Evolutionary conservation across 352 stramenopile species (phyloP).

Genomic region (Phytophthora tentaculata): DNA sequence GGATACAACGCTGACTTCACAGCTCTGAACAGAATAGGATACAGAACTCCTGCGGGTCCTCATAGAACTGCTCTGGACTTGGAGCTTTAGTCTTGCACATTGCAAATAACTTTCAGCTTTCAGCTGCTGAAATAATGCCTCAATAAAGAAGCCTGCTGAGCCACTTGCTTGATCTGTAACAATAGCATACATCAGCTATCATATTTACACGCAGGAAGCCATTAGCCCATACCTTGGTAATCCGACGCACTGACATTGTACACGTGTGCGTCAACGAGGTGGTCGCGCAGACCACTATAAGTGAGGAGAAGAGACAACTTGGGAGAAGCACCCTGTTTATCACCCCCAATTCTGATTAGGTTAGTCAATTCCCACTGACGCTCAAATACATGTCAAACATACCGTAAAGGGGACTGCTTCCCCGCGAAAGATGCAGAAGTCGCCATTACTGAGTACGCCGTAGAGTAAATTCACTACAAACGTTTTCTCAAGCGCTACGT

Average conservation of each 20-base stretch:
- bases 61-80: slow-evolving; percentile 43
- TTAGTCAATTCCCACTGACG: slow-evolving; percentile 5
- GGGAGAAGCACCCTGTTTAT: slow-evolving; percentile 59
- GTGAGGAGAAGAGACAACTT: slow-evolving; percentile 60
- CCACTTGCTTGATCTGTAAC: slow-evolving; percentile 61
- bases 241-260: slow-evolving; percentile 66
- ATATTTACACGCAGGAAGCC: background rate
- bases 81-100: slow-evolving; percentile 63
- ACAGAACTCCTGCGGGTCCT: slow-evolving; percentile 26
- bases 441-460: slow-evolving; percentile 67
- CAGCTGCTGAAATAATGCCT: slow-evolving; percentile 65
- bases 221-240: slow-evolving; percentile 58
- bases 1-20: slow-evolving; percentile 55
- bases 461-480: slow-evolving; percentile 76
- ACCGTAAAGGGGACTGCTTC: slow-evolving; percentile 81
- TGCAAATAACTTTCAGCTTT: slow-evolving; percentile 52
- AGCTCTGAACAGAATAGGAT: slow-evolving; percentile 63
- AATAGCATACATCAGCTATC: slow-evolving; percentile 15
- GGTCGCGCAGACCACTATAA: slow-evolving; percentile 52
- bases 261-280: slow-evolving; percentile 58
- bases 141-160: slow-evolving; percentile 55
- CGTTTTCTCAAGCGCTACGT: slow-evolving; percentile 60
- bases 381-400: slow-evolving; percentile 13
- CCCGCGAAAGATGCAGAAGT: slow-evolving; percentile 73
- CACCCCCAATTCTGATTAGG: background rate